Base-by-base conservation (phyloP, 768 basidiomycete genomes). In the Tubosaeta brunneosetosa region DNA sequence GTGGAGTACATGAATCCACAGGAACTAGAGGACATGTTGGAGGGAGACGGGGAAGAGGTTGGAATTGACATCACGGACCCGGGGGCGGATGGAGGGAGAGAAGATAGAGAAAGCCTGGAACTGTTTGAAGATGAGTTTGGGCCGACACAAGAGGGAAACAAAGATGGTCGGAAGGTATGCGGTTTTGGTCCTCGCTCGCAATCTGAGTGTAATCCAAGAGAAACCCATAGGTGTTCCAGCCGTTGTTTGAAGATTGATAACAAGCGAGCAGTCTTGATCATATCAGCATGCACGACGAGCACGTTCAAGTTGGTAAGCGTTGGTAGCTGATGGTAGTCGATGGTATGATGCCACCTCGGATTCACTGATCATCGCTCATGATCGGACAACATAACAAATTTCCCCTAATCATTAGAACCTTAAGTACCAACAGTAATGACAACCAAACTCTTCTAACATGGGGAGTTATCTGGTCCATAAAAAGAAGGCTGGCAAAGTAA, bases 1-100 rank as follows among this genome's bases (percentile, higher is more conserved):
- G 73, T 85, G 22, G 86, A 88, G 60, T 62, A 75, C 54, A 87
- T 90, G 86, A 72, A 75, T 52, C 74, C 67, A 6, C 76, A 81
- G 22, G 86, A 88, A 62, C 66, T 89, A 33, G 74, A 71, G 19
- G 81, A 77, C 25, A 65, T 71, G 65, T 44, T 71, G 33, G 70
- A 70, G 26, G 70, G 68, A 38, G 66, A 70, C 3, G 70, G 61
- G 2, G 66, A 70, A 40, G 68, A 71, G 50, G 63, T 71, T 41
- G 68, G 46, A n/a, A 58, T 68, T 56, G 52, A 60, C 26, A 32
- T 61, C 12, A 17, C 36, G 38, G 45, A 34, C 14, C 31, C 48
- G 10, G 16, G 43, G 3, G 47, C 45, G 27, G 47, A 55, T 12
- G 50, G 46, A 40, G 38, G 22, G 25, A 54, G n/a, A 17, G 62